Evolutionary conservation across 108 stramenopile species (phyloP).

Genomic region (Cyclotella baltica): DNA sequence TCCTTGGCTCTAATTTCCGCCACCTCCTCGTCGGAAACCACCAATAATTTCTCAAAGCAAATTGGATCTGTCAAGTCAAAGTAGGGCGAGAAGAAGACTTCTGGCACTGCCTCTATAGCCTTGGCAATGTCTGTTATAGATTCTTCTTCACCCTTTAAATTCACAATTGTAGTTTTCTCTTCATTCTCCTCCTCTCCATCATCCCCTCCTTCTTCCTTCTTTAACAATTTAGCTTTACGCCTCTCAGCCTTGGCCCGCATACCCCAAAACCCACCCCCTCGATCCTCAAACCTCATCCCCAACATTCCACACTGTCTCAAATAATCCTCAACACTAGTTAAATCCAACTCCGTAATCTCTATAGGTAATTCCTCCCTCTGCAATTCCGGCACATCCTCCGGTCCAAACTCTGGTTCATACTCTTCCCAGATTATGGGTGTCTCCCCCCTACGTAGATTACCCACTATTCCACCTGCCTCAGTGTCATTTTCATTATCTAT

Average conservation of each 20-base stretch:
- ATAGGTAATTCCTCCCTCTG: constrained; percentile 46
- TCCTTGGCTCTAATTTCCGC: constrained; percentile 51
- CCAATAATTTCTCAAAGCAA: constrained; percentile 75
- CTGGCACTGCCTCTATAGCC: constrained; percentile 60
- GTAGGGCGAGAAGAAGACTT: constrained; percentile 67
- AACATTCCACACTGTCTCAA: constrained; percentile 45
- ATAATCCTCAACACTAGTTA: constrained; percentile 45
- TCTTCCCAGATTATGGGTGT: constrained; percentile 31
- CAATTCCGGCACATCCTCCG: constrained; percentile 50
- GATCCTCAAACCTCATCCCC: constrained; percentile 59
- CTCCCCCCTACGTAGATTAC: constrained; percentile 11
- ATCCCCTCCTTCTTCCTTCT: neutral
- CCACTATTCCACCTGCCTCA: constrained; percentile 19
- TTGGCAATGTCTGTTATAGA: constrained; percentile 21
- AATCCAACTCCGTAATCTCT: constrained; percentile 47
- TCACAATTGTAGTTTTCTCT: neutral
- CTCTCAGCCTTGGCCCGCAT: constrained; percentile 30
- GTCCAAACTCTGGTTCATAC: constrained; percentile 52
- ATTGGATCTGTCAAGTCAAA: constrained; percentile 85
- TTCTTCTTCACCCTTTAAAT: neutral
- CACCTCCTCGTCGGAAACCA: constrained; percentile 53
- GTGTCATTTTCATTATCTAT: constrained; percentile 12
- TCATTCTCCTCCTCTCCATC: constrained; percentile 3
- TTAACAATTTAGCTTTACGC: neutral
- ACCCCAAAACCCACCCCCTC: constrained; percentile 48